Evolutionary conservation across 208 protist genomes (phyloP).

Genomic region (Trypanosoma theileri): DNA sequence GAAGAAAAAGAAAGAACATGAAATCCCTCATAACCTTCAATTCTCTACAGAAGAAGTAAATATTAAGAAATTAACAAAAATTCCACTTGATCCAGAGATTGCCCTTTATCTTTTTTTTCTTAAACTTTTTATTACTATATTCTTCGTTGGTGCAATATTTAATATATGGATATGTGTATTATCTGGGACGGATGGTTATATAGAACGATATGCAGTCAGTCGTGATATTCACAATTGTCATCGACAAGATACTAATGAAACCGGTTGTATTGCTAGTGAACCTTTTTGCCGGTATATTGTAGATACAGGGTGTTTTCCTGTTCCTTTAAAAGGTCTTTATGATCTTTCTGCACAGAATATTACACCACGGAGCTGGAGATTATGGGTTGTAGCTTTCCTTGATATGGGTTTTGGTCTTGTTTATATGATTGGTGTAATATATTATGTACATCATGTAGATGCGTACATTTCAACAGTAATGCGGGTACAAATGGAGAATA

Average conservation of each 20-base stretch:
- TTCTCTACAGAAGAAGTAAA: too few species aligned
- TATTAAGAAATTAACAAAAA: constrained; percentile 21
- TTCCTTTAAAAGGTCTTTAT: constrained; percentile 70
- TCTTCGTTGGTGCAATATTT: constrained; percentile 59
- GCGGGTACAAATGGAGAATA: constrained; percentile 56
- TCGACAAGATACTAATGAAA: constrained; percentile 43
- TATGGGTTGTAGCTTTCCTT: constrained; percentile 57
- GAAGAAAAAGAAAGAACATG: neutral
- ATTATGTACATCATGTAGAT: constrained; percentile 47
- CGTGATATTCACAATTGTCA: constrained; percentile 58
- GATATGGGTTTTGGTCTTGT: constrained; percentile 65
- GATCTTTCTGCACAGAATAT: constrained; percentile 83
- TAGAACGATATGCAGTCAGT: constrained; percentile 38
- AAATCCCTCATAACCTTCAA: neutral
- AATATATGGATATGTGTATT: constrained; percentile 75
- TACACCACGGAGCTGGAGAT: constrained; percentile 46
- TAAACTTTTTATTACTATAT: constrained; percentile 65
- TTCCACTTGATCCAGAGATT: constrained; percentile 73
- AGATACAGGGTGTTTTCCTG: constrained; percentile 46
- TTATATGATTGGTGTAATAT: constrained; percentile 45
- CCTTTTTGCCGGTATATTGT: constrained; percentile 62
- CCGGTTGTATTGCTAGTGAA: constrained; percentile 40
- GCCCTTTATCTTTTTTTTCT: constrained; percentile 79
- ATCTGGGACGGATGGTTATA: constrained; percentile 43
- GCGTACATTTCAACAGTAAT: constrained; percentile 61